These are phyloP conservation scores for Phaeotremella fagi DNA, from an alignment of 768 basidiomycete species.

Conservation along the genomic window DNA sequence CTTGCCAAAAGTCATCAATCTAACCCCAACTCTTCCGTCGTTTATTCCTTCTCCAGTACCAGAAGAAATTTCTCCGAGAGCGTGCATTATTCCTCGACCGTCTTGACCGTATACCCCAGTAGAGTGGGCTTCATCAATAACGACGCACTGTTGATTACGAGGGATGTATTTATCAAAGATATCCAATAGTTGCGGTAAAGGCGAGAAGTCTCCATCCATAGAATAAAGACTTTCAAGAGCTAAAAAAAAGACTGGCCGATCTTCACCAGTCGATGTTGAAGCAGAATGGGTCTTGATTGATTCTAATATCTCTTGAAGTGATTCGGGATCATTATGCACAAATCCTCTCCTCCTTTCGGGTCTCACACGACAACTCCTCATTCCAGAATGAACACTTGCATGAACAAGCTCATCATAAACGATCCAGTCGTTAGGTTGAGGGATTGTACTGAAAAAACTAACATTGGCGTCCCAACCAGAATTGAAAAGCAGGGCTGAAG, in stretches of 20 bases:
- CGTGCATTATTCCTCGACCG: conserved; percentile 68
- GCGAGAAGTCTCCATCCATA: conserved; percentile 92
- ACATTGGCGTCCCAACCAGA: conserved; percentile 92
- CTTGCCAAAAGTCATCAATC: conserved; percentile 91
- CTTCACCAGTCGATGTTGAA: neutral
- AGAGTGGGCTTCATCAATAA: conserved; percentile 91
- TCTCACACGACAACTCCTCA: conserved; percentile 57
- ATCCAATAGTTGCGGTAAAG: conserved; percentile 63
- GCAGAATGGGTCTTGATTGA: conserved; percentile 50
- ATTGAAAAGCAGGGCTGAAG: conserved; percentile 76
- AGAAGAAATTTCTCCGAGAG: conserved; percentile 53
- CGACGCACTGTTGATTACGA: conserved; percentile 60
- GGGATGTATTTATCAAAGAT: conserved; percentile 56
- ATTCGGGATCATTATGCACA: conserved; percentile 64
- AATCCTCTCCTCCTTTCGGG: conserved; percentile 55
- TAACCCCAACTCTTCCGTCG: conserved; percentile 65
- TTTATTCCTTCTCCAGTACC: conserved; percentile 43
- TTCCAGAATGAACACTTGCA: conserved; percentile 84
- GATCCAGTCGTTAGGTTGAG: conserved; percentile 69
- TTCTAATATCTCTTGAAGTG: conserved; percentile 54
- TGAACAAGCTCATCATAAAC: conserved; percentile 84
- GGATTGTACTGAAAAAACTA: conserved; percentile 74
- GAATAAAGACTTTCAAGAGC: conserved; percentile 86
- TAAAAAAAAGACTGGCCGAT: conserved; percentile 59
- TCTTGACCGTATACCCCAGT: conserved; percentile 80